Evolutionary conservation across 2,329 filamentous ascomycete genomes (phyloP), one percentile per base, ranked within the genome.

Genomic region (Blastomyces parvus): DNA sequence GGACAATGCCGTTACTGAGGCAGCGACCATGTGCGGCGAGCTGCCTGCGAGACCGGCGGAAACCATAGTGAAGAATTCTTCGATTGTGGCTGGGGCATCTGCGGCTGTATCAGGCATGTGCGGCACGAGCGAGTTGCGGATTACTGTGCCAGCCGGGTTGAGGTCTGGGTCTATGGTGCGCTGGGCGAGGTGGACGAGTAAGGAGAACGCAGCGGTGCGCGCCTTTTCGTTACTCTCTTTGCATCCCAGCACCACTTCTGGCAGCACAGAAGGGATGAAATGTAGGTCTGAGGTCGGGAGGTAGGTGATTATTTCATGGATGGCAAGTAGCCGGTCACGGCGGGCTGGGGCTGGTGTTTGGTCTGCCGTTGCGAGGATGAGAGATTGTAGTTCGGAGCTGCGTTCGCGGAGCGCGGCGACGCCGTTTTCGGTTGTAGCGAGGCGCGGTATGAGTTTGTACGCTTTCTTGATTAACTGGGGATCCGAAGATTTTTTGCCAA

Each of bases 151-250:
- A 3, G 74, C 62, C 0, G 78, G 77, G 65, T 79, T 79, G 40
- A 70, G 73, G 62, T 78, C 76, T 1, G 90, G 86, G 65, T 87
- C 82, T 25, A 85, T 84, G 81, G 97, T 91, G 69, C 87, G 89
- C 73, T 91, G 85, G 19, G 91, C 92, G 84, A 97, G 92, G 55
- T 89, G 82, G 27, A 99, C 89, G 14, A 99, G 83, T 19, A 97
- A 82, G 60, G 95, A 90, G 73, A 97, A 99, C 0, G 94, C 93
- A 1, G 88, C 86, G 61, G 90, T 91, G 66, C 94, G 84, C 0
- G 94, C 92, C 72, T 91, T 91, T 76, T 99, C 94, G 72, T 99
- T 99, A 72, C 94, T 91, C 78, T 99, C 94, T 76, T 99, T 99
- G 78, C 91, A 95, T 66, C 90, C 90, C 66, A 99, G 91, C 61